A percentile compares a stretch with the other conserved stretches of the same genome.
Conservation (phyloP, 2,329 filamentous ascomycete species). For the Hysterium pulicare region DNA sequence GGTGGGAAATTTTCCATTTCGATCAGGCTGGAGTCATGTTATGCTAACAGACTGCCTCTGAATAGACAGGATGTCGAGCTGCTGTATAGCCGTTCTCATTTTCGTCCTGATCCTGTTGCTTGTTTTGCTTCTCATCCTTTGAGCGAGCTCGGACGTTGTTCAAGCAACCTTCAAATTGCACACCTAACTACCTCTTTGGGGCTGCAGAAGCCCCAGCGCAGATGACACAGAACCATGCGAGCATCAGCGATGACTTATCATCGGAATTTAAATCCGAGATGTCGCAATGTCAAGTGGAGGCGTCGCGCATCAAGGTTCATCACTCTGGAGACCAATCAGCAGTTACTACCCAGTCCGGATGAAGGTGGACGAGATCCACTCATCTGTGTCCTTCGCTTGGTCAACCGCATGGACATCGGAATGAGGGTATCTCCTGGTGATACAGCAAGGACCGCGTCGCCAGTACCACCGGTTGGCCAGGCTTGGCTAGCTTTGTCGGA, state of each 20-base stretch:
- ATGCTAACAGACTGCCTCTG: constrained; percentile 9
- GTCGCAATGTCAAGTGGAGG: constrained; percentile 40
- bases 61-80: constrained; percentile 70
- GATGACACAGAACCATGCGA: constrained; percentile 28
- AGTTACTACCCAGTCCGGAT: constrained; percentile 5
- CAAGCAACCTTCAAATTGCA: neutral
- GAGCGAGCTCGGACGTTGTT: constrained; percentile 27
- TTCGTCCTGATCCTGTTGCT: constrained; percentile 83
- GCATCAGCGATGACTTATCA: constrained; percentile 51
- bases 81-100: constrained; percentile 86
- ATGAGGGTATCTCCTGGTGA: constrained; percentile 4
- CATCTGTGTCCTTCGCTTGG: constrained; percentile 4
- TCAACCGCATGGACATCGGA: constrained; percentile 6
- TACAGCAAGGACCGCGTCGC: constrained; percentile 6
- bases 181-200: constrained; percentile 1
- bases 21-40: constrained; percentile 10
- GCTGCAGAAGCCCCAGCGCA: neutral
- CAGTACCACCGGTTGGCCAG: constrained; percentile 8
- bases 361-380: constrained; percentile 5
- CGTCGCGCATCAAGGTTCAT: constrained; percentile 43
- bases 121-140: constrained; percentile 68
- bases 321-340: constrained; percentile 34
- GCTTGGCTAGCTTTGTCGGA: constrained; percentile 12
- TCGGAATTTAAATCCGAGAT: constrained; percentile 45
- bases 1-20: constrained; percentile 56